Conservation (phyloP, 179 eudicot species). For the Amaranthus tricolor region DNA sequence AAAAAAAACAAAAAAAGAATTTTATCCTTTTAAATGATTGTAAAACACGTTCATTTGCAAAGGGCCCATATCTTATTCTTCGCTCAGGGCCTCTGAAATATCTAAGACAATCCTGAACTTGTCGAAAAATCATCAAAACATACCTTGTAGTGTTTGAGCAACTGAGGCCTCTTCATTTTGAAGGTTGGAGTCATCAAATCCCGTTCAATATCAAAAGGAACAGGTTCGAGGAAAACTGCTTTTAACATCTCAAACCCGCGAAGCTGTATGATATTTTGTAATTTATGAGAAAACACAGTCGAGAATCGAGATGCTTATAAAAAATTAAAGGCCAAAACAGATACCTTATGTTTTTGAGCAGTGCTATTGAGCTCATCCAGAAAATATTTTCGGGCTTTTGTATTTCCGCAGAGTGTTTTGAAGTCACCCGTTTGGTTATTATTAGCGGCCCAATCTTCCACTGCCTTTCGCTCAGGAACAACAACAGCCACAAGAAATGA, state of each 20-base stretch:
- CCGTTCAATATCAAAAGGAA: conserved; percentile 79
- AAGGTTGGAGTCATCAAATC: conserved; percentile 93
- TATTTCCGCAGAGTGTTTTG: conserved; percentile 53
- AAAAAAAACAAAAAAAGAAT: too few species aligned
- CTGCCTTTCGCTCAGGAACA: conserved; percentile 77
- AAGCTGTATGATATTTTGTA: conserved; percentile 43
- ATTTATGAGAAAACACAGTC: not conserved
- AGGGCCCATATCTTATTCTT: too few species aligned
- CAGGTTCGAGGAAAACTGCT: conserved; percentile 74
- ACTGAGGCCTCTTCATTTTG: conserved; percentile 90
- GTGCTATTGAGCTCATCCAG: conserved; percentile 73
- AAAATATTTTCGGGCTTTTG: conserved; percentile 63
- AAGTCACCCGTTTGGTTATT: conserved; percentile 55
- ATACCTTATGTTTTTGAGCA: conserved; percentile 60
- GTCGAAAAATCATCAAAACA: not conserved
- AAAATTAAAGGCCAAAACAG: conserved; percentile 15
- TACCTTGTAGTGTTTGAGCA: conserved; percentile 91
- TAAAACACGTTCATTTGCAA: too few species aligned
- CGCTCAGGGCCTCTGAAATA: too few species aligned
- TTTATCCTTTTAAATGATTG: too few species aligned
- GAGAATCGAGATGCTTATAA: not conserved
- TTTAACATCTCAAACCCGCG: conserved; percentile 87
- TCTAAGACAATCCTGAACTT: too few species aligned
- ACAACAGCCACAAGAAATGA: conserved; percentile 91
- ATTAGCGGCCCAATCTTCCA: conserved; percentile 79